Evolutionary conservation across 2,329 filamentous ascomycete genomes (phyloP).

Genomic region (Aureobasidium sp.): DNA sequence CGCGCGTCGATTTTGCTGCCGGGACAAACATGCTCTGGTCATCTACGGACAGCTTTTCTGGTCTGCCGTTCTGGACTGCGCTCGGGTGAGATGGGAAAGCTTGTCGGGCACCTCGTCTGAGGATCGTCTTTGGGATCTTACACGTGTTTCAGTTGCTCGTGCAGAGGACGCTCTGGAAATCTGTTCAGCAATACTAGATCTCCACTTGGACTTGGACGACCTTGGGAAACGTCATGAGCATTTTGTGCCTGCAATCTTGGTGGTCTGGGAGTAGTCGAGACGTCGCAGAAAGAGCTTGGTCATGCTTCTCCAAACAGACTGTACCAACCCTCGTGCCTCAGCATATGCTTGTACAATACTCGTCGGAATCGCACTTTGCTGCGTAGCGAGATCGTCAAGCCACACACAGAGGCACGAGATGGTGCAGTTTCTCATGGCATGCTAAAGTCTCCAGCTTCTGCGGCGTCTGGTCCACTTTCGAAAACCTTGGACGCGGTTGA

Average conservation of each 20-base stretch:
- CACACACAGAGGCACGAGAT: constrained; percentile 32
- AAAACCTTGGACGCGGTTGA: background rate
- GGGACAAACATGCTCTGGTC: constrained; percentile 64
- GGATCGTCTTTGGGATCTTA: constrained; percentile 45
- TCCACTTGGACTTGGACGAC: constrained; percentile 20
- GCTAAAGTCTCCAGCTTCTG: constrained; percentile 10
- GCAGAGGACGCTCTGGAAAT: constrained; percentile 11
- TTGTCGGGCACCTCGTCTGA: constrained; percentile 40
- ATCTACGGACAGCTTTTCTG: constrained; percentile 46
- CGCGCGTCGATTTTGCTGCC: constrained; percentile 65
- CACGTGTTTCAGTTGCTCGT: constrained; percentile 14
- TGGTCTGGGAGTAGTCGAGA: constrained; percentile 9
- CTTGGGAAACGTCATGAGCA: constrained; percentile 21
- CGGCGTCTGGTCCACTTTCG: background rate
- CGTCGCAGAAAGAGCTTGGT: constrained; percentile 28
- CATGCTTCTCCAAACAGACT: constrained; percentile 37
- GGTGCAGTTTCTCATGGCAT: constrained; percentile 7
- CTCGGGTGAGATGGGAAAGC: constrained; percentile 43
- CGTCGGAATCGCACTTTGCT: constrained; percentile 46
- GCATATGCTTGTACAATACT: constrained; percentile 37
- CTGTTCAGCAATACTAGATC: constrained; percentile 27
- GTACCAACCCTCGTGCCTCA: constrained; percentile 22
- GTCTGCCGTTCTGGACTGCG: constrained; percentile 27
- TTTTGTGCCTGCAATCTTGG: constrained; percentile 22
- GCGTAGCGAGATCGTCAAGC: constrained; percentile 47